These are phyloP conservation scores for Xylaria sp. DNA, from an alignment of 2,329 filamentous ascomycete genomes.

Conservation along the genomic window DNA sequence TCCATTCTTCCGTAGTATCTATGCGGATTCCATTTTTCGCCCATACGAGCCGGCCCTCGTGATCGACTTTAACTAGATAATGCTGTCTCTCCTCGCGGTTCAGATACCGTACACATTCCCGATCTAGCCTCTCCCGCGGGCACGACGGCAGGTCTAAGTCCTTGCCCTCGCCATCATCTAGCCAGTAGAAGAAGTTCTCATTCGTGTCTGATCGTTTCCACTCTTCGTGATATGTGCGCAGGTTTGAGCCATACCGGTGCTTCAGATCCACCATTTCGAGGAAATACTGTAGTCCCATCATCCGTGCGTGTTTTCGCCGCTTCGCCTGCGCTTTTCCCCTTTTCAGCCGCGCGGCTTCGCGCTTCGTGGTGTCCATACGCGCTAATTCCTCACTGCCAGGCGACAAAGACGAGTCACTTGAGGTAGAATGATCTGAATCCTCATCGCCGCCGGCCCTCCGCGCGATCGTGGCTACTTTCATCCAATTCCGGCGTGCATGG, in stretches of 20 bases:
- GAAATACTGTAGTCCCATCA: conserved; percentile 89
- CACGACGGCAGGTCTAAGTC: conserved; percentile 76
- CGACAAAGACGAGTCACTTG: conserved; percentile 46
- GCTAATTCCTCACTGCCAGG: conserved; percentile 45
- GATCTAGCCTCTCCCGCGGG: conserved; percentile 77
- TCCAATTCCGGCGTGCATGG: conserved; percentile 76
- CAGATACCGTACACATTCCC: conserved; percentile 84
- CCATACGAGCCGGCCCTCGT: conserved; percentile 82
- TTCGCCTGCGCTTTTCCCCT: conserved; percentile 63
- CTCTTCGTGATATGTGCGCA: conserved; percentile 82
- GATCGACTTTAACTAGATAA: conserved; percentile 82
- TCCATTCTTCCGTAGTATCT: conserved; percentile 78
- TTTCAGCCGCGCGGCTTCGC: conserved; percentile 52
- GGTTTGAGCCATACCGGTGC: conserved; percentile 86
- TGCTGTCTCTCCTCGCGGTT: conserved; percentile 82
- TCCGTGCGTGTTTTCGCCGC: conserved; percentile 74
- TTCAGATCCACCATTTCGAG: conserved; percentile 86
- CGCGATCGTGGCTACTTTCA: conserved; percentile 75
- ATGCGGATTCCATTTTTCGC: conserved; percentile 83
- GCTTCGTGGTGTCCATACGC: conserved; percentile 51
- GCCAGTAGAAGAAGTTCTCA: conserved; percentile 95
- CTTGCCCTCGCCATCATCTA: conserved; percentile 82
- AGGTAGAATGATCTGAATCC: conserved; percentile 58
- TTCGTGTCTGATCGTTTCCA: conserved; percentile 82
- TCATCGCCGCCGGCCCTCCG: conserved; percentile 77